A percentile compares a stretch with the other conserved stretches of the same genome.
Evolutionary conservation across 2,329 filamentous ascomycete species (phyloP).

Genomic region (Penicillium sclerotigenum): DNA sequence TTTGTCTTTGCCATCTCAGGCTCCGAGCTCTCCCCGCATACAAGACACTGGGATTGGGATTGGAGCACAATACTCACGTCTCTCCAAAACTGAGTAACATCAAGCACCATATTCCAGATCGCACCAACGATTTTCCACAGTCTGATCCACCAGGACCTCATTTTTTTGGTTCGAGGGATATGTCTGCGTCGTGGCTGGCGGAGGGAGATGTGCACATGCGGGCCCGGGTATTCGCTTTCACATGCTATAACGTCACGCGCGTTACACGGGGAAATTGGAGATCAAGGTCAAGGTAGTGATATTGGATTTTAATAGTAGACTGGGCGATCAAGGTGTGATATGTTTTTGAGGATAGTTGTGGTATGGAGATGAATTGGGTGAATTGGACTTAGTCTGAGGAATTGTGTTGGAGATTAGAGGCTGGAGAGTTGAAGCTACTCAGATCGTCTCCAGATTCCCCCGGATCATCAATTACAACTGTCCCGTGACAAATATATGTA

Average conservation of each 20-base stretch:
- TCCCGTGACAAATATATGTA: background rate
- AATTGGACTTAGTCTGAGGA: background rate
- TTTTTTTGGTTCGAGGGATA: constrained; percentile 10
- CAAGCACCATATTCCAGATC: constrained; percentile 58
- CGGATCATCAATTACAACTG: background rate
- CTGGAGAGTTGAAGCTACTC: background rate
- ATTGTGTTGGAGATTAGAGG: background rate
- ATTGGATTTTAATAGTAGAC: background rate
- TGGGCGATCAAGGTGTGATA: background rate
- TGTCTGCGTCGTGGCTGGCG: constrained; percentile 3
- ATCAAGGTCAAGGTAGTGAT: background rate
- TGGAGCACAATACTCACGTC: constrained; percentile 43
- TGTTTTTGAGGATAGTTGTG: background rate
- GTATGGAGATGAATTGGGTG: background rate
- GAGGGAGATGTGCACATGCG: constrained; percentile 2
- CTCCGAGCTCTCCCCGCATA: background rate
- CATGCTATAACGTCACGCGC: constrained; percentile 19
- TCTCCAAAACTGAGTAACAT: constrained; percentile 63
- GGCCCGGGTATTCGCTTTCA: constrained; percentile 18
- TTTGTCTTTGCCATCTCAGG: background rate
- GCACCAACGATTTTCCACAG: constrained; percentile 31
- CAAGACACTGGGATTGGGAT: background rate
- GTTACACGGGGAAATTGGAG: background rate
- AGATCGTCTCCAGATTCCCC: background rate
- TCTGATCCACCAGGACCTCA: constrained; percentile 24